These are phyloP conservation scores for Nannochloris sp. DNA, from an alignment of 139 green algal species.

Conservation along the genomic window DNA sequence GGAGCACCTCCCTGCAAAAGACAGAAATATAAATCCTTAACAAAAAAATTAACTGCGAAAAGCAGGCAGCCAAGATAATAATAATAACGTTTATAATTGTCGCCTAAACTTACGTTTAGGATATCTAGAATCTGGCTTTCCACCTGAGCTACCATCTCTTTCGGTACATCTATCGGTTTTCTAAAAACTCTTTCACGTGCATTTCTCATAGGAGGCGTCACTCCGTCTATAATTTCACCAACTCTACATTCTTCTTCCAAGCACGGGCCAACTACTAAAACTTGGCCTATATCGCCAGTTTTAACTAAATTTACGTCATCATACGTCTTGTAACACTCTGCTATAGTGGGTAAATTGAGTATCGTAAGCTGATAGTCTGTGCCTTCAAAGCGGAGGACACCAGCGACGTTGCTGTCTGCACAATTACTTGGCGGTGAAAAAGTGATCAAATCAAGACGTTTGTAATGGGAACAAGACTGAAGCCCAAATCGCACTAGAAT, in stretches of 20 bases:
- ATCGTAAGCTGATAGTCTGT: constrained; percentile 46
- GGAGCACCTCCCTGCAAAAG: constrained; percentile 45
- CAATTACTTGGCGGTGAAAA: no score
- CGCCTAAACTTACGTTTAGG: constrained; percentile 30
- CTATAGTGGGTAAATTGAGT: constrained; percentile 72
- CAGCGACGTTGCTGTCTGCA: constrained; percentile 25
- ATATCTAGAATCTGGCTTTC: constrained; percentile 56
- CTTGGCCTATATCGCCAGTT: constrained; percentile 73
- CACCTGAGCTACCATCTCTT: constrained; percentile 30
- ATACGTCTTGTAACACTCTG: constrained; percentile 89
- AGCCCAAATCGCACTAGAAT: not conserved
- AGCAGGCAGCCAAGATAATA: no score
- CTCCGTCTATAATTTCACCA: constrained; percentile 38
- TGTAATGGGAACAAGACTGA: no score
- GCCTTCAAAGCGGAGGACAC: constrained; percentile 46
- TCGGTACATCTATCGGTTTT: constrained; percentile 23
- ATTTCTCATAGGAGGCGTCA: constrained; percentile 70
- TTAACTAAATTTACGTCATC: constrained; percentile 92
- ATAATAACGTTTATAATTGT: constrained; percentile 4
- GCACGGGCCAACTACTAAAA: constrained; percentile 45
- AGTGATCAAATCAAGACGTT: not conserved
- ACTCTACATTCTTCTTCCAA: constrained; percentile 21
- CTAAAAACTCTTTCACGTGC: constrained; percentile 58
- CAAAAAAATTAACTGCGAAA: not conserved
- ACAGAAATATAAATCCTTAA: not conserved